phyloP scores from a whole-genome alignment of 306 rosid genomes.

The Mucuna pruriens region DNA sequence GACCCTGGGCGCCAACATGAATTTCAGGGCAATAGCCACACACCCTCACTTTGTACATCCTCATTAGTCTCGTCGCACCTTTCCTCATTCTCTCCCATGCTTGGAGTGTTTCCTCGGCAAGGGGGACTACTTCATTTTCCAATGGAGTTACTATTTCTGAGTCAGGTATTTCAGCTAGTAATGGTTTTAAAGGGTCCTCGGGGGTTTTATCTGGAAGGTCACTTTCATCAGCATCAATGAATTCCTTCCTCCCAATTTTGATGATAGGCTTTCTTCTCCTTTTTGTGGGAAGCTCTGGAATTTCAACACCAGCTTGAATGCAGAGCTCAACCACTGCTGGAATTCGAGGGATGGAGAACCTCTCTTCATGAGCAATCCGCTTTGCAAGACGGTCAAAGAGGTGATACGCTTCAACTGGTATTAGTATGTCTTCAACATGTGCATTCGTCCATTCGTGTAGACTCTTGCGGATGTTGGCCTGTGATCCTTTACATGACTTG shows the following conservation, averaged over 20 bases:
- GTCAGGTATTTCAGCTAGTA: slow-evolving; percentile 70
- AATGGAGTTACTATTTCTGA: slow-evolving; percentile 60
- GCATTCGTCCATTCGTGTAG: slow-evolving; percentile 82
- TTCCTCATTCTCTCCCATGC: slow-evolving; percentile 87
- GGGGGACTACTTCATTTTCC: slow-evolving; percentile 46
- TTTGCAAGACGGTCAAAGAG: slow-evolving; percentile 80
- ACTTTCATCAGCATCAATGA: slow-evolving; percentile 88
- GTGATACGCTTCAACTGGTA: slow-evolving; percentile 83
- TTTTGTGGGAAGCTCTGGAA: slow-evolving; percentile 74
- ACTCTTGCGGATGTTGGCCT: slow-evolving; percentile 66
- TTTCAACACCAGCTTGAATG: slow-evolving; percentile 90
- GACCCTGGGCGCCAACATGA: slow-evolving; percentile 79
- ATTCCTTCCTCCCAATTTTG: slow-evolving; percentile 76
- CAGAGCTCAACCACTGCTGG: slow-evolving; percentile 96
- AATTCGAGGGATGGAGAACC: slow-evolving; percentile 79
- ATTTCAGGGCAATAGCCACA: slow-evolving; percentile 98
- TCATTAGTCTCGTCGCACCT: slow-evolving; percentile 77
- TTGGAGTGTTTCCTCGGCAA: slow-evolving; percentile 79
- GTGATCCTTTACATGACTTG: slow-evolving; percentile 79
- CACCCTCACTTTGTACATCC: slow-evolving; percentile 82
- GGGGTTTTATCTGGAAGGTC: slow-evolving; percentile 73
- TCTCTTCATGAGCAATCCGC: slow-evolving; percentile 75
- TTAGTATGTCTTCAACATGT: slow-evolving; percentile 74
- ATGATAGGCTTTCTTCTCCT: slow-evolving; percentile 95
- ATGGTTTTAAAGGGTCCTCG: slow-evolving; percentile 50